phyloP scores from a whole-genome alignment of 2,329 filamentous ascomycete species.

The Penicillium sp. region DNA sequence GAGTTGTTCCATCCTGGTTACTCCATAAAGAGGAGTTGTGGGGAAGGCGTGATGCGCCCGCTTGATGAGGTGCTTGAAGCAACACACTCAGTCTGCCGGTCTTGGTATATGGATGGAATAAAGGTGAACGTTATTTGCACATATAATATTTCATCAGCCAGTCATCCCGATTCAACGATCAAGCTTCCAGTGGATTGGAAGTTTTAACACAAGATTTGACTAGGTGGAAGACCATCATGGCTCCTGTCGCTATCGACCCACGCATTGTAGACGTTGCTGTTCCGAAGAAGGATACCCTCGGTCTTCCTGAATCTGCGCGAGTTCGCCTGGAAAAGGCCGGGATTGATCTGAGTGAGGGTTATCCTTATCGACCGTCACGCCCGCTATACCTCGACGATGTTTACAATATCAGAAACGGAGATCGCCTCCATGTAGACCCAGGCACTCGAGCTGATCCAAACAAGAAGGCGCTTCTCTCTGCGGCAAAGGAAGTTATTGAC shows the following conservation, averaged over 20 bases:
- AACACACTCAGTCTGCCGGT: too few relatives aligned
- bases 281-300: constrained; percentile 65
- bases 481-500: constrained; percentile 65
- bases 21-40: neutral
- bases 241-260: constrained; percentile 62
- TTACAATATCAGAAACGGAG: constrained; percentile 63
- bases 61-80: constrained; percentile 36
- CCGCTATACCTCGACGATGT: constrained; percentile 72
- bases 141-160: neutral
- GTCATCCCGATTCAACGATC: neutral
- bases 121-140: neutral
- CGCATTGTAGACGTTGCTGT: constrained; percentile 65
- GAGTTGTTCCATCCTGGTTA: neutral
- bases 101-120: neutral
- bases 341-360: constrained; percentile 69
- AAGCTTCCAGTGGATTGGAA: neutral
- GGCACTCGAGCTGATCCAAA: constrained; percentile 66
- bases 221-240: constrained; percentile 47
- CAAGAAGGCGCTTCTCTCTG: constrained; percentile 62
- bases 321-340: constrained; percentile 67
- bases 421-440: constrained; percentile 60
- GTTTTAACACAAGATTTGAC: neutral
- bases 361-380: constrained; percentile 68
- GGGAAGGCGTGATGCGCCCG: constrained; percentile 32
- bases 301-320: constrained; percentile 60